Evolutionary conservation across 345 rosid species (phyloP).

Genomic region (Pistacia integerrima): DNA sequence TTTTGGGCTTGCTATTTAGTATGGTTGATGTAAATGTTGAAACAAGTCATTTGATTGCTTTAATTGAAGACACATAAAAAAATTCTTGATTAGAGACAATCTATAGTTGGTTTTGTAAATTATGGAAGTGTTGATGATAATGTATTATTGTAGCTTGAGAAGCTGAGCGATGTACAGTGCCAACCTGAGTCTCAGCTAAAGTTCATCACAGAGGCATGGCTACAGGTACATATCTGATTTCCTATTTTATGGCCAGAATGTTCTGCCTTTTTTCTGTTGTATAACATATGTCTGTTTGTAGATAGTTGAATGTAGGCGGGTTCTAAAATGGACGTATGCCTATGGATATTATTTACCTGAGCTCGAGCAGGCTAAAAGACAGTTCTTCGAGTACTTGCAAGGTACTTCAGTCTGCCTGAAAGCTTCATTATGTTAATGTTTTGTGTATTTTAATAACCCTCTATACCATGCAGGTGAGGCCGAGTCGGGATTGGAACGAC

Average conservation of each 20-base stretch:
- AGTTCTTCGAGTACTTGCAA: slow-evolving; percentile 84
- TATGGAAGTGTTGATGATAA: slow-evolving; percentile 23
- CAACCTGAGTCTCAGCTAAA: slow-evolving; percentile 86
- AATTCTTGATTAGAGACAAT: background rate
- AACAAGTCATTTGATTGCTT: slow-evolving; percentile 13
- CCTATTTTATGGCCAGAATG: background rate
- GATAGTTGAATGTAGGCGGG: slow-evolving; percentile 89
- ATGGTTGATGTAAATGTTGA: slow-evolving; percentile 16
- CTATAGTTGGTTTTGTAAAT: background rate
- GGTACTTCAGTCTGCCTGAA: slow-evolving; percentile 38
- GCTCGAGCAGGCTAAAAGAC: slow-evolving; percentile 71
- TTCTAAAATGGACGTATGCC: slow-evolving; percentile 86
- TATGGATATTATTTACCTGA: slow-evolving; percentile 85
- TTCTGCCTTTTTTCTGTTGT: slow-evolving; percentile 15
- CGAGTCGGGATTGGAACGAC: slow-evolving; percentile 85
- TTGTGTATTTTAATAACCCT: slow-evolving; percentile 13
- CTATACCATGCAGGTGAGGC: slow-evolving; percentile 63
- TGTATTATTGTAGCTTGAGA: slow-evolving; percentile 56
- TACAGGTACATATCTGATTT: slow-evolving; percentile 55
- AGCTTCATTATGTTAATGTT: slow-evolving; percentile 4
- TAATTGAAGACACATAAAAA: background rate
- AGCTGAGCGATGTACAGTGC: slow-evolving; percentile 79
- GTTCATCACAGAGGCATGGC: slow-evolving; percentile 87
- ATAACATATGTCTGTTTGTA: slow-evolving; percentile 26
- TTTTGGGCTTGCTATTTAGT: background rate